These are phyloP conservation scores for Tetracladium setigerum DNA, from an alignment of 495 filamentous ascomycete genomes.

Conservation along the genomic window DNA sequence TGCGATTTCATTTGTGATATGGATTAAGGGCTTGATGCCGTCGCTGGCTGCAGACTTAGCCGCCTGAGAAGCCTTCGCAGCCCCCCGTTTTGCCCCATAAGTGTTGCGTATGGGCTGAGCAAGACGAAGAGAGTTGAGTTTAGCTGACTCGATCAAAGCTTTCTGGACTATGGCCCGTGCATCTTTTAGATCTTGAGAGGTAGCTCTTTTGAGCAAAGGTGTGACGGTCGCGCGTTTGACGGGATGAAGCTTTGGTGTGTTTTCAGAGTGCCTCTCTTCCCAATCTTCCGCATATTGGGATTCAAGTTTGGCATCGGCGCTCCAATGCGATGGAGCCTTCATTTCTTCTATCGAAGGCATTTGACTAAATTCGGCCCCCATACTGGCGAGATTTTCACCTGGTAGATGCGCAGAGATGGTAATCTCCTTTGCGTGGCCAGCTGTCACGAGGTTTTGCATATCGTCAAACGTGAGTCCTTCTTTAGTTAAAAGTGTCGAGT, in stretches of 20 bases:
- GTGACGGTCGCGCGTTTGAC: background rate
- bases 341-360: too few species aligned
- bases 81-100: slow-evolving; percentile 9
- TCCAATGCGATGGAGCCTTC: too few species aligned
- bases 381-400: too few species aligned
- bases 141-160: slow-evolving; percentile 14
- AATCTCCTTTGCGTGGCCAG: too few species aligned
- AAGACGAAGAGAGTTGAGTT: slow-evolving; percentile 15
- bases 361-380: too few species aligned
- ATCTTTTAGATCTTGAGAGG: slow-evolving; percentile 12
- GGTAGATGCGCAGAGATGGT: too few species aligned
- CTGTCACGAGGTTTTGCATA: too few species aligned
- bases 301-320: too few species aligned
- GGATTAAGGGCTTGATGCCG: slow-evolving; percentile 15
- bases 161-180: slow-evolving; percentile 16
- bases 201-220: slow-evolving; percentile 14
- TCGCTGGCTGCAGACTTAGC: background rate
- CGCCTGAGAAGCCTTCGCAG: background rate
- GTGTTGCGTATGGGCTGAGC: slow-evolving; percentile 14
- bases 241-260: background rate
- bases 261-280: background rate
- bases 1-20: slow-evolving; percentile 24
- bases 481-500: too few species aligned
- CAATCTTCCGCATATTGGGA: background rate
- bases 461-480: too few species aligned